Evolutionary conservation across 2,329 filamentous ascomycete genomes (phyloP).

Genomic region (Trichoderma pleuroti): DNA sequence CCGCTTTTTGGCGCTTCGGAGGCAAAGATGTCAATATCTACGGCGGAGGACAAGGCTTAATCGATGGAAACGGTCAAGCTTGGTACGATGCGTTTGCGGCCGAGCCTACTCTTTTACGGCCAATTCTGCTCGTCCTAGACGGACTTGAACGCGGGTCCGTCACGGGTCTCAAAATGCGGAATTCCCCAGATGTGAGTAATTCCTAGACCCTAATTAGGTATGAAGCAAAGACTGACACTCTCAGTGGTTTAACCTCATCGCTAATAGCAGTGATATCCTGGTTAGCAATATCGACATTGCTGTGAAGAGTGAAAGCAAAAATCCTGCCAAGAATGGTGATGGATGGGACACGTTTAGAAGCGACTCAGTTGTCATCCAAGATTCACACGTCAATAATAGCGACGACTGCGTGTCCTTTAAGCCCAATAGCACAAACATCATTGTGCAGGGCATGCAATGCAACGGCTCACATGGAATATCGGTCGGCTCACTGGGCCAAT

Average conservation of each 20-base stretch:
- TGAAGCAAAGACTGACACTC: not conserved
- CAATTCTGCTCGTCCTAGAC: not conserved
- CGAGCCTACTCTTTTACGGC: not conserved
- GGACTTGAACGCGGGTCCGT: not conserved
- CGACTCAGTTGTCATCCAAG: not conserved
- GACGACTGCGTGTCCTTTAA: slow-evolving; percentile 7
- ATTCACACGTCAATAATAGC: not conserved
- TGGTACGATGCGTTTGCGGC: slow-evolving; percentile 5
- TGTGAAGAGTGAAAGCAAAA: not conserved
- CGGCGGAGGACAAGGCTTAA: not conserved
- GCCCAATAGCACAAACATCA: slow-evolving; percentile 6
- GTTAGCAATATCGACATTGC: slow-evolving; percentile 3
- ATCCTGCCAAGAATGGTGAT: slow-evolving; percentile 1
- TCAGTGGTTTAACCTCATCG: slow-evolving; percentile 6
- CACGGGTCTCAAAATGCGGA: not conserved
- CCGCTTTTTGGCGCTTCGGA: slow-evolving; percentile 5
- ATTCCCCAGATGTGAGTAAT: not conserved
- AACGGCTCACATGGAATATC: slow-evolving; percentile 6
- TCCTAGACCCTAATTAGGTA: too few relatives aligned
- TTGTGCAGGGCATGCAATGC: not conserved
- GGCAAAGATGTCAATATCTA: slow-evolving; percentile 6
- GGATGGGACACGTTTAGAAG: slow-evolving; percentile 5
- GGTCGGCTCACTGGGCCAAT: not conserved
- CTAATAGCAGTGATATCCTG: not conserved
- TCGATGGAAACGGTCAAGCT: slow-evolving; percentile 2